Base-by-base conservation (phyloP, 163 green algal species). In the Coccomyxa subellipsoidea region DNA sequence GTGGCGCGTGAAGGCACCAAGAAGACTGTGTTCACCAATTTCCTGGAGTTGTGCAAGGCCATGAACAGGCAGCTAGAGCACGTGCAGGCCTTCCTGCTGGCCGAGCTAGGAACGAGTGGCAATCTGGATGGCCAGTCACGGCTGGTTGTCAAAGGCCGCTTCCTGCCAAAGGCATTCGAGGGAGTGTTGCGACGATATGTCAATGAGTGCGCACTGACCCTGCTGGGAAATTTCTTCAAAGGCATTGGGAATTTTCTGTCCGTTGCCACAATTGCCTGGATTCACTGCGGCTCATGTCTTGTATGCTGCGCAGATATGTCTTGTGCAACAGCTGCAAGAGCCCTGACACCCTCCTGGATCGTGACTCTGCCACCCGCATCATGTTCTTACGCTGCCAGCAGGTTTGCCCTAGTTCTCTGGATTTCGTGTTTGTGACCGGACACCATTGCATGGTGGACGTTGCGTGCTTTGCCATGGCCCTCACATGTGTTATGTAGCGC, bases 11-110 rank as follows among this genome's bases (percentile, higher is more conserved):
- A 99, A 91, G 97, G 97, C 59, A 99, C 97, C 40, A 99, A 99
- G 92, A 99, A 99, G 93, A 99, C 97, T 6, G 97, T 99, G 53
- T 99, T 99, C 87, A 97, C 92, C 79, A 99, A 99, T 92, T 99
- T 99, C 87, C 97, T 97, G 91, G 97, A 99, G 86, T 90, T 99
- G 69, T 98, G 95, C 92, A 98, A 98, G 87, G 90, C 89, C 69
- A 98, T 99, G 95, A 98, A 99, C 90, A 87, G 80, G 77, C 84
- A 84, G 77, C 76, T 69, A 1, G 84, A 85, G 77, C 84, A 84
- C 78, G 84, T 83, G 40, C 76, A 83, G 80, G 66, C 78, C 47
- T 84, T 87, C 80, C 53, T 84, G 76, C 69, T 84, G 84, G 80
- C 84, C 53, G 85, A 89, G 87, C 86, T 98, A 88, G 95, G 95